Evolutionary conservation across 2,329 filamentous ascomycete genomes (phyloP), one percentile per base, ranked within the genome.

Genomic region (Colletotrichum lupini): DNA sequence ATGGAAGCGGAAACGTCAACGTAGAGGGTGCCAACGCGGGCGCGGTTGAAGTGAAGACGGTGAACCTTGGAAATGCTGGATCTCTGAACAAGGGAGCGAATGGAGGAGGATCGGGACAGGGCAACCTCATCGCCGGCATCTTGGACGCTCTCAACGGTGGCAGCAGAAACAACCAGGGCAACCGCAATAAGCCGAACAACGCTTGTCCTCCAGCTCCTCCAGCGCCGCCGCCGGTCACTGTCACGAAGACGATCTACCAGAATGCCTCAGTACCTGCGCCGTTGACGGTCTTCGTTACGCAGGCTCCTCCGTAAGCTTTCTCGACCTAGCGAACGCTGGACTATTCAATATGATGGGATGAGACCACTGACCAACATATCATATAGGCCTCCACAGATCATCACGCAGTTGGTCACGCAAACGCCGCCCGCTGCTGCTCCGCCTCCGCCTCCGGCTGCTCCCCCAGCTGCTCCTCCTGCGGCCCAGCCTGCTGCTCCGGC

Each of bases 91-190:
- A 63, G 3, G 60, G 28, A 35, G 58, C n/a, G 32, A 59, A 49
- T 49, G 69, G 52, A 9, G 53, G 42, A 26, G 30, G 56, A 63
- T 56, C 24, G 52, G 24, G 28, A 42, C 55, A 77, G 62, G 49
- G 66, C 58, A 56, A 69, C 42, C 65, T 72, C 22, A 61, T 74
- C 57, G 67, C 53, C 56, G 60, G 59, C 37, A 75, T 74, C 56
- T 55, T 77, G 61, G 37, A 68, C 32, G 71, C 74, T 30, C 72
- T 69, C 5, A 73, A 75, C 12, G 72, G 42, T 3, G 42, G 70
- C 53, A 71, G 60, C 26, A 57, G 74, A 75, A 78, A 80, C 75
- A 82, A 79, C 14, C 64, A 81, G 1, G 77, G 75, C 58, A 53
- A 42, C 24, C 56, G 55, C 46, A 63, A 61, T 14, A 32, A 14